Percentiles rank a stretch among this genome's conserved stretches.
These are phyloP conservation scores for Phytophthora lateralis DNA, from an alignment of 352 stramenopile species.

Conservation along the genomic window DNA sequence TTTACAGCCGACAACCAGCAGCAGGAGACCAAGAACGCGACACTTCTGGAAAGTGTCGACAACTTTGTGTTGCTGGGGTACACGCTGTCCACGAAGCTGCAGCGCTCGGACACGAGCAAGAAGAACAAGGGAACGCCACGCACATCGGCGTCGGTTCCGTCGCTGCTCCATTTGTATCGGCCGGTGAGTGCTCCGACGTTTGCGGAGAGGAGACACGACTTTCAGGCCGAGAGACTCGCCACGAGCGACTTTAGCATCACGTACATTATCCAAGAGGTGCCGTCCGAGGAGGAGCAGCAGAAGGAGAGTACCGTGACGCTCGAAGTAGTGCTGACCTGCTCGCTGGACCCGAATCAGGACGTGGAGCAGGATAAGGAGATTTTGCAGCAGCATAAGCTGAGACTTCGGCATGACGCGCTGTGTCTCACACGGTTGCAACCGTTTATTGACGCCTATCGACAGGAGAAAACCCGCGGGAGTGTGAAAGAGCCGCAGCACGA, in stretches of 20 bases:
- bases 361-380: slow-evolving; percentile 30
- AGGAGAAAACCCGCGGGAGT: slow-evolving; percentile 30
- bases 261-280: slow-evolving; percentile 70
- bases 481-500: slow-evolving; percentile 26
- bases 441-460: slow-evolving; percentile 51
- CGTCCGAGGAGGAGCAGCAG: slow-evolving; percentile 1
- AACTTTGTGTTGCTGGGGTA: slow-evolving; percentile 69
- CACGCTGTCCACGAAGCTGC: slow-evolving; percentile 60
- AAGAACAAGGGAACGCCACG: slow-evolving; percentile 15
- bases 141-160: slow-evolving; percentile 47
- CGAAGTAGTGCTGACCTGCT: slow-evolving; percentile 67
- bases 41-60: slow-evolving; percentile 33
- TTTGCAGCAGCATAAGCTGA: slow-evolving; percentile 42
- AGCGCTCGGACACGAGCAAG: slow-evolving; percentile 61
- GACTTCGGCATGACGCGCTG: slow-evolving; percentile 57
- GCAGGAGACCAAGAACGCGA: slow-evolving; percentile 7
- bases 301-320: slow-evolving; percentile 43
- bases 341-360: slow-evolving; percentile 32
- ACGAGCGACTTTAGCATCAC: slow-evolving; percentile 62
- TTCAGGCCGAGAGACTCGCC: slow-evolving; percentile 42
- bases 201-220: slow-evolving; percentile 42
- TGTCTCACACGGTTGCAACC: slow-evolving; percentile 63
- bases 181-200: slow-evolving; percentile 46
- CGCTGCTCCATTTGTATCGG: slow-evolving; percentile 68
- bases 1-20: slow-evolving; percentile 26